phyloP scores from a whole-genome alignment of 495 filamentous ascomycete species.

The Tetracladium marchalianum region DNA sequence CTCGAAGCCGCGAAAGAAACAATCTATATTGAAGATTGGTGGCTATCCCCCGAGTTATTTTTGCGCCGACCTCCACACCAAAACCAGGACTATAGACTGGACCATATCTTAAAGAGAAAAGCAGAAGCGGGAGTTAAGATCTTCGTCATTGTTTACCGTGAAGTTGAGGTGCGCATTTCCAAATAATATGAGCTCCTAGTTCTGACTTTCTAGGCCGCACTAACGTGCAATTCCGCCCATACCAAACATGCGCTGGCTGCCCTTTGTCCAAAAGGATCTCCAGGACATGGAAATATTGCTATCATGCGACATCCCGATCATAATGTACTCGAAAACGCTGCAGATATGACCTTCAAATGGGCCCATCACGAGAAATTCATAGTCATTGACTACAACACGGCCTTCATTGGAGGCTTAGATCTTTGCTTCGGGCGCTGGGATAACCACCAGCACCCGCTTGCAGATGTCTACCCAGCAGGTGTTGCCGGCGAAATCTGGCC shows the following conservation, averaged over 20 bases:
- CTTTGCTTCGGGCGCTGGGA: conserved; percentile 98
- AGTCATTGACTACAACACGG: conserved; percentile 81
- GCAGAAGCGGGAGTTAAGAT: conserved; percentile 93
- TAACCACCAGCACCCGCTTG: conserved; percentile 67
- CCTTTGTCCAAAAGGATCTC: conserved; percentile 70
- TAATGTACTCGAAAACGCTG: conserved; percentile 85
- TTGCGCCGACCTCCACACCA: conserved; percentile 70
- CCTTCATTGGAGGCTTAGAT: conserved; percentile 89
- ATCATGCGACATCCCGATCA: conserved; percentile 94
- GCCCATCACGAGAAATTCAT: conserved; percentile 97
- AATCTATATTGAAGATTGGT: conserved; percentile 97
- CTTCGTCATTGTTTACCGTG: conserved; percentile 88
- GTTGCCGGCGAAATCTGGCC: conserved; percentile 83
- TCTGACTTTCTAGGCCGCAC: conserved; percentile 43
- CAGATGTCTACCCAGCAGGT: conserved; percentile 80
- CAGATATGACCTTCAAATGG: conserved; percentile 98
- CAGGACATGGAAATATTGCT: conserved; percentile 76
- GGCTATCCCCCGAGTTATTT: conserved; percentile 90
- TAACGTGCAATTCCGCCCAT: conserved; percentile 88
- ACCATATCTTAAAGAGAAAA: conserved; percentile 74
- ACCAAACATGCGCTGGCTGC: conserved; percentile 80
- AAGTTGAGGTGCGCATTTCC: conserved; percentile 37
- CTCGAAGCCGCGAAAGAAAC: conserved; percentile 81
- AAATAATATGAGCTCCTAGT: neutral
- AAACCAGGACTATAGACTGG: conserved; percentile 82